These are phyloP conservation scores for Akebia trifoliata DNA, from an alignment of 164 flowering plant genomes.

Conservation along the genomic window DNA sequence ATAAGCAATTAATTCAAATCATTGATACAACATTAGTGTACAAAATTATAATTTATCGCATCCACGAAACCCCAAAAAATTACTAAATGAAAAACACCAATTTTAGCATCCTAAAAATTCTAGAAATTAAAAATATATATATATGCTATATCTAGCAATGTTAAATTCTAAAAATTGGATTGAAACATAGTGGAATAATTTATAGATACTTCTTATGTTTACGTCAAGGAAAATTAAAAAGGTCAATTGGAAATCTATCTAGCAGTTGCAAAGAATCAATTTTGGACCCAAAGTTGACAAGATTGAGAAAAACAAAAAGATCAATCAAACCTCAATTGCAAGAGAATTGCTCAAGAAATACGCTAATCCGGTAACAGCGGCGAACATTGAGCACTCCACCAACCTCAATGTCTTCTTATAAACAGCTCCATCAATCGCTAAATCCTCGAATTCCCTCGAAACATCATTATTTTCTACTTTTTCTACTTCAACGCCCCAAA, in stretches of 20 bases:
- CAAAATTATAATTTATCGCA: no score
- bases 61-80: no score
- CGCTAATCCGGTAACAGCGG: constrained; percentile 71
- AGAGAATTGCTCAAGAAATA: constrained; percentile 81
- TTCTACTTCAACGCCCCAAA: constrained; percentile 16
- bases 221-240: no score
- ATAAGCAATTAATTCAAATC: not conserved
- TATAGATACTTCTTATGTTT: no score
- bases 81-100: no score
- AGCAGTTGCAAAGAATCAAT: not conserved
- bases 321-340: constrained; percentile 54
- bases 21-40: no score
- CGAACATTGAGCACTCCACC: constrained; percentile 96
- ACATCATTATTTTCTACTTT: constrained; percentile 9
- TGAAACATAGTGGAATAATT: no score
- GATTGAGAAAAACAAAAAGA: not conserved
- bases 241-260: no score
- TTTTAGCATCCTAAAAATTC: no score
- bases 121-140: no score
- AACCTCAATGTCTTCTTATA: constrained; percentile 65
- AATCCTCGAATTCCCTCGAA: constrained; percentile 30
- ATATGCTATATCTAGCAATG: not conserved
- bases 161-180: no score
- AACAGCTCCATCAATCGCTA: constrained; percentile 46
- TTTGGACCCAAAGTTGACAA: not conserved